Evolutionary conservation across 768 basidiomycete genomes (phyloP).

Genomic region (Leucogyrophana mollusca): DNA sequence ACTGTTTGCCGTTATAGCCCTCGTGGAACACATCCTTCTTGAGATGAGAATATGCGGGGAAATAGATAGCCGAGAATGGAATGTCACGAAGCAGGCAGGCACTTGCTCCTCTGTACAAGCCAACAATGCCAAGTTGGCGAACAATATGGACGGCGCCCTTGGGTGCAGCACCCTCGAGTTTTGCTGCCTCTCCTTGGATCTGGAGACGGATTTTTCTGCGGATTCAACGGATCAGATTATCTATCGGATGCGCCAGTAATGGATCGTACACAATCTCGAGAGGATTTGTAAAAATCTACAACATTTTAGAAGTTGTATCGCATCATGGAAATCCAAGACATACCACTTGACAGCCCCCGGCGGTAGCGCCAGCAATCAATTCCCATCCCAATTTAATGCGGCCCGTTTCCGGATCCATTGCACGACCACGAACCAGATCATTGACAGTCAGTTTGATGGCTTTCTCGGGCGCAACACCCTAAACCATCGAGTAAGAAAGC

Average conservation of each 20-base stretch:
- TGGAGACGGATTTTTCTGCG: constrained; percentile 89
- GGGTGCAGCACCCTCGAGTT: constrained; percentile 74
- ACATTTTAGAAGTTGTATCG: constrained; percentile 9
- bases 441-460: constrained; percentile 98
- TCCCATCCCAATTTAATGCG: constrained; percentile 93
- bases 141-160: constrained; percentile 92
- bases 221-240: constrained; percentile 1
- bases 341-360: constrained; percentile 98
- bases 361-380: constrained; percentile 84
- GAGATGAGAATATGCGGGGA: constrained; percentile 83
- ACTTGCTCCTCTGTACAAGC: constrained; percentile 89
- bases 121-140: constrained; percentile 87
- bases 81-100: constrained; percentile 95
- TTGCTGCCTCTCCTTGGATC: constrained; percentile 93
- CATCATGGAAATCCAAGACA: constrained; percentile 30
- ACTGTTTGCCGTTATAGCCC: constrained; percentile 91
- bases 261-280: constrained; percentile 85
- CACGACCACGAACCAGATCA: constrained; percentile 79
- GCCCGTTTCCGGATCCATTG: constrained; percentile 94
- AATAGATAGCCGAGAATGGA: constrained; percentile 95
- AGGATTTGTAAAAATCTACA: constrained; percentile 94
- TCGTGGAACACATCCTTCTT: constrained; percentile 95
- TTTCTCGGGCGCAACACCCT: constrained; percentile 97
- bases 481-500: constrained; percentile 8
- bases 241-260: background rate